phyloP scores from a whole-genome alignment of 345 rosid genomes.

The Psidium friedrichsthalianum region DNA sequence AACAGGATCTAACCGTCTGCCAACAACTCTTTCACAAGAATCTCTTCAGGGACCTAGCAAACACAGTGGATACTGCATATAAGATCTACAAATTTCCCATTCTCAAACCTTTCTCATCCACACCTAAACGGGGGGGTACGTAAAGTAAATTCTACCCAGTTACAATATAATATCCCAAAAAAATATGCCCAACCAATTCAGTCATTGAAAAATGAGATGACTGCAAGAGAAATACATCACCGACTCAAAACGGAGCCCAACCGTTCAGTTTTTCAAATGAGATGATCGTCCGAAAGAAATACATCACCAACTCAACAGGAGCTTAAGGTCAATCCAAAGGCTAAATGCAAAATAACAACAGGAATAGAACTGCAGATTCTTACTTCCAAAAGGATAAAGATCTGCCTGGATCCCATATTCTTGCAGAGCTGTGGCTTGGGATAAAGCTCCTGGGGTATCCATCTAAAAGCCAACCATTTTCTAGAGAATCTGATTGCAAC shows the following conservation, averaged over 20 bases:
- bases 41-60: slow-evolving; percentile 81
- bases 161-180: neutral
- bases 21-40: slow-evolving; percentile 82
- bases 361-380: slow-evolving; percentile 2
- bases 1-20: slow-evolving; percentile 85
- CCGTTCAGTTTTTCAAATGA: neutral
- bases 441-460: slow-evolving; percentile 90
- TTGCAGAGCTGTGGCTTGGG: slow-evolving; percentile 80
- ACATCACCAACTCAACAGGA: neutral
- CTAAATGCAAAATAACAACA: neutral
- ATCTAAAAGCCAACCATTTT: slow-evolving; percentile 94
- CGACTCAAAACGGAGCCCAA: neutral
- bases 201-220: neutral
- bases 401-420: slow-evolving; percentile 63
- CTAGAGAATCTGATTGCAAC: slow-evolving; percentile 54
- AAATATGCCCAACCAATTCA: neutral
- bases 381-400: slow-evolving; percentile 78
- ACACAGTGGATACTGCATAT: neutral
- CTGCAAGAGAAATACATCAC: neutral
- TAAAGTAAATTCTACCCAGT: neutral
- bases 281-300: neutral
- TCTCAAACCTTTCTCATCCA: neutral
- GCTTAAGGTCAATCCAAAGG: neutral
- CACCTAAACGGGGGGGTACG: neutral
- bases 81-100: neutral